Conservation (phyloP, 495 filamentous ascomycete species). For the Penicillium cinerascens region DNA sequence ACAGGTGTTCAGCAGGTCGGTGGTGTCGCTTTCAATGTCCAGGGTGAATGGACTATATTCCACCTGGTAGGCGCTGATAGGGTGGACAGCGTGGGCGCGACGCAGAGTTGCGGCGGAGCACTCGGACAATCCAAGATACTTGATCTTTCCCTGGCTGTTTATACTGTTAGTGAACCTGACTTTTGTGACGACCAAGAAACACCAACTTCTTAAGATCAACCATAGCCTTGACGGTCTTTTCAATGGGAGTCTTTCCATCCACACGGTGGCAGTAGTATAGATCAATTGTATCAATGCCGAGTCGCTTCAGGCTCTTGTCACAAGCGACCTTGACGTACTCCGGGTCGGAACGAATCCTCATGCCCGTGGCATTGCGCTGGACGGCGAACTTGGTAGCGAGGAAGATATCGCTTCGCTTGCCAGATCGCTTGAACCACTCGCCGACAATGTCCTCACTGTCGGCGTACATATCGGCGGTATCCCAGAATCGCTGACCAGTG, state of each 20-base stretch:
- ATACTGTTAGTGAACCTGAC: background rate
- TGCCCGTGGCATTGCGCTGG: conserved; percentile 7
- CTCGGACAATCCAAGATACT: conserved; percentile 55
- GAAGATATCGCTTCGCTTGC: conserved; percentile 56
- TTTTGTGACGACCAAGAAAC: no score
- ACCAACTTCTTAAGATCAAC: conserved; percentile 47
- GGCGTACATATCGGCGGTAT: conserved; percentile 49
- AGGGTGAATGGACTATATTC: conserved; percentile 60
- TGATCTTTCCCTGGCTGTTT: conserved; percentile 54
- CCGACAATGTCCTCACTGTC: conserved; percentile 50
- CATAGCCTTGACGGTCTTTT: conserved; percentile 62
- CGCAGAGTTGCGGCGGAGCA: conserved; percentile 53
- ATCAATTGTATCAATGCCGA: conserved; percentile 55
- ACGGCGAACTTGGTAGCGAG: conserved; percentile 55
- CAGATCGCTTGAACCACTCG: conserved; percentile 53
- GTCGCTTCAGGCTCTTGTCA: conserved; percentile 48
- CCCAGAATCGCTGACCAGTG: conserved; percentile 58
- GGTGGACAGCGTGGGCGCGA: conserved; percentile 58
- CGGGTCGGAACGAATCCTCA: conserved; percentile 43
- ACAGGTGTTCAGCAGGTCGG: conserved; percentile 48
- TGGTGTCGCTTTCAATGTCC: conserved; percentile 53
- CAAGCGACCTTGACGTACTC: conserved; percentile 51
- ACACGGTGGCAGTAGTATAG: conserved; percentile 53
- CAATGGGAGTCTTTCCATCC: conserved; percentile 43
- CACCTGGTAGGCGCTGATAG: conserved; percentile 57